phyloP scores from a whole-genome alignment of 768 basidiomycete genomes.

The Kwoniella dendrophila region DNA sequence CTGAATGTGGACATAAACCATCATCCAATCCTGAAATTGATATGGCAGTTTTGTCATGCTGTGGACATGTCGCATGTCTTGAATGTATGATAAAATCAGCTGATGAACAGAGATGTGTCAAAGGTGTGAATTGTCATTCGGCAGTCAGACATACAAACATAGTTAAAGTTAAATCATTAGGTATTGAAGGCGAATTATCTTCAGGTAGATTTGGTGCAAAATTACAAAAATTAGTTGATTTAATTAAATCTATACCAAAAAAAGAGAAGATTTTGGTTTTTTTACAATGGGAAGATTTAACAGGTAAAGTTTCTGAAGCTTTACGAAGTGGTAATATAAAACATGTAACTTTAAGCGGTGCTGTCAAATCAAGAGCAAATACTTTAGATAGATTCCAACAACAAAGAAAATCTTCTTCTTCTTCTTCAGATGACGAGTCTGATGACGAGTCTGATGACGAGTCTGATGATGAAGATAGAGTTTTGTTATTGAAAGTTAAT shows the following conservation, averaged over 20 bases:
- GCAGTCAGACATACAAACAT: conserved; percentile 65
- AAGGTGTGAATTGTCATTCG: conserved; percentile 72
- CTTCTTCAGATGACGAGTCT: too few species aligned
- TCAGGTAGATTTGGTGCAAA: conserved; percentile 54
- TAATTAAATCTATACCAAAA: conserved; percentile 76
- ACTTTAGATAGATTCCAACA: conserved; percentile 85
- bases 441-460: conserved; percentile 63
- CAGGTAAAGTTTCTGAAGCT: conserved; percentile 85
- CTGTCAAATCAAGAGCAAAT: conserved; percentile 74
- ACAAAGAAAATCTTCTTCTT: too few species aligned
- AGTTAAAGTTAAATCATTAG: conserved; percentile 49
- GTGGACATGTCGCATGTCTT: conserved; percentile 84
- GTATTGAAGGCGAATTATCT: conserved; percentile 47
- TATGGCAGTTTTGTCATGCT: conserved; percentile 82
- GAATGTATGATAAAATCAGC: conserved; percentile 73
- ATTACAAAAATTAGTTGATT: conserved; percentile 64
- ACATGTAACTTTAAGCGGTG: conserved; percentile 79
- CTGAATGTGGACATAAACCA: conserved; percentile 58
- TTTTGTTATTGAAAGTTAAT: conserved; percentile 86
- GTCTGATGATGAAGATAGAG: conserved; percentile 60
- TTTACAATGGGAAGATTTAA: conserved; percentile 93
- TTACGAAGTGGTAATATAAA: conserved; percentile 70
- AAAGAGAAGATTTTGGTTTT: conserved; percentile 86
- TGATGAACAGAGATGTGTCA: conserved; percentile 78
- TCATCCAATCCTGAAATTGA: conserved; percentile 52